Evolutionary conservation across 2,329 filamentous ascomycete genomes (phyloP).

Genomic region (Xylariaceae sp.): DNA sequence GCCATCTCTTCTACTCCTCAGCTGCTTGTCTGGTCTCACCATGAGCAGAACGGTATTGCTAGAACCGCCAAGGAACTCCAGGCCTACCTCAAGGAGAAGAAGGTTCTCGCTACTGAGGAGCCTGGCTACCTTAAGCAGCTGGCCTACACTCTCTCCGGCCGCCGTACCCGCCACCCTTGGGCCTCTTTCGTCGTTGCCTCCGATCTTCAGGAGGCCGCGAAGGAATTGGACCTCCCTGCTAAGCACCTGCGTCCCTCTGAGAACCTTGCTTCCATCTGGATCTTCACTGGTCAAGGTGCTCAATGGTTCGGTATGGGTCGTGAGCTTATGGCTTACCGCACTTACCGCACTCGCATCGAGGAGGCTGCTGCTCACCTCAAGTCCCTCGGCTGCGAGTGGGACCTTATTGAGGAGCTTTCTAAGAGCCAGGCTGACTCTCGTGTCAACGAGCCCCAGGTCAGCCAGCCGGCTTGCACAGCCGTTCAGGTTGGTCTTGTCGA

Average conservation of each 20-base stretch:
- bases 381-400: slow-evolving; percentile 25
- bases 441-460: slow-evolving; percentile 29
- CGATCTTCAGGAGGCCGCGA: slow-evolving; percentile 18
- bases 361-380: slow-evolving; percentile 25
- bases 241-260: slow-evolving; percentile 23
- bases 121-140: slow-evolving; percentile 20
- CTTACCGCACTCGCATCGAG: slow-evolving; percentile 24
- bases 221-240: slow-evolving; percentile 20
- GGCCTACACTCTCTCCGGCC: slow-evolving; percentile 23
- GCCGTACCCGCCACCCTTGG: slow-evolving; percentile 25
- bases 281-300: slow-evolving; percentile 31
- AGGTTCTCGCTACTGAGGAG: slow-evolving; percentile 19
- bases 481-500: slow-evolving; percentile 27
- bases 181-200: slow-evolving; percentile 26
- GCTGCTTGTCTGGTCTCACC: slow-evolving; percentile 26
- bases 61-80: slow-evolving; percentile 23
- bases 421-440: slow-evolving; percentile 22
- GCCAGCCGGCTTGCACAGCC: slow-evolving; percentile 27
- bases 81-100: slow-evolving; percentile 19
- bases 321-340: slow-evolving; percentile 27
- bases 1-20: slow-evolving; percentile 23
- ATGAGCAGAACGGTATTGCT: slow-evolving; percentile 25
- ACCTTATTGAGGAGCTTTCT: slow-evolving; percentile 24
- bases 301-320: slow-evolving; percentile 31
- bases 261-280: slow-evolving; percentile 21